Evolutionary conservation across 371 early-diverging fungal species (phyloP), one percentile per base, ranked within the genome.

Genomic region (Mucor irregularis): DNA sequence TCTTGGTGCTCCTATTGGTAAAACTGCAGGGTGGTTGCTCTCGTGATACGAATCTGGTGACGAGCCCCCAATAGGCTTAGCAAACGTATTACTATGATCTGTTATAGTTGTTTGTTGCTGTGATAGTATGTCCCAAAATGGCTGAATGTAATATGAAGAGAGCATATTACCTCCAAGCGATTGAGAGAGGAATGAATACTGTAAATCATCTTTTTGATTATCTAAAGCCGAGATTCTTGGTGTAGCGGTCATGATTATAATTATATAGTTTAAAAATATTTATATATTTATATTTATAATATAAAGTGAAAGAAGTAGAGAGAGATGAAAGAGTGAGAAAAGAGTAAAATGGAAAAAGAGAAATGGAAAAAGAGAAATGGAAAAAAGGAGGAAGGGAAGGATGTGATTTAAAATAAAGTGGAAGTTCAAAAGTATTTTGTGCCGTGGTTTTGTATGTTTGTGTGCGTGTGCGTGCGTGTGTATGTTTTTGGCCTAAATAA

Each of bases 21-120:
- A 52, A 35, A 48, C 49, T 60, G 54, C 51, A 61, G 61, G 56
- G 53, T 48, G 42, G 33, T 46, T 43, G 43, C 31, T 49, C 61
- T 61, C 57, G 61, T 66, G 61, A 66, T 60, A 56, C 26, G 25
- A 37, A 47, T 61, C 66, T 26, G 56, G 56, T 61, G 66, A 61
- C 39, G 49, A 46, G 29, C 35, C 49, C 50, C 56, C 60, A 64
- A 60, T 55, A 44, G 56, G 62, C 62, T 61, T 61, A 54, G 49
- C 34, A 38, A 50, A 40, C 35, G 53, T 31, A 48, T 28, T 37
- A 5, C 46, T 11, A 38, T 30, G 11, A 16, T 49, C 25, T 37
- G 38, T 16, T 33, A 40, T 29, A 38, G 26, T 30, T 29, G 33
- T 8, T 43, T 54, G 54, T 28, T 46, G 35, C 28, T 26, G 48